Percentiles rank a stretch among this genome's conserved stretches.
Conservation (phyloP, 1,284 basidiomycete species). For the Amylostereum areolatum region DNA sequence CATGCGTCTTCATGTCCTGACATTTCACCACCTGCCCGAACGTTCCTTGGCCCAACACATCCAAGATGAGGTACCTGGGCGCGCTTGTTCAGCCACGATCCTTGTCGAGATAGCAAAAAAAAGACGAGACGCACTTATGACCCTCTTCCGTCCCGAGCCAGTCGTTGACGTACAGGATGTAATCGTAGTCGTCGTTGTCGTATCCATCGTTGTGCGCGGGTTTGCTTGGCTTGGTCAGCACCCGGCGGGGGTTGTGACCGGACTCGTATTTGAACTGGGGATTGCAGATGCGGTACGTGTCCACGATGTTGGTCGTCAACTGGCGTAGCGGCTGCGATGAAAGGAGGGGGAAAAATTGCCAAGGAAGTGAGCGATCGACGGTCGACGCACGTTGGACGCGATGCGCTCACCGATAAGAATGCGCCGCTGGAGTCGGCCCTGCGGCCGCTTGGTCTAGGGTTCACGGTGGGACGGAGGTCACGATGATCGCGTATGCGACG, state of each 20-base stretch:
- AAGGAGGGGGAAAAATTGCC: constrained; percentile 6
- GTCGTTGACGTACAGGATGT: constrained; percentile 96
- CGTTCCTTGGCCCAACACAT: constrained; percentile 96
- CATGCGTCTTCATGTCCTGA: constrained; percentile 98
- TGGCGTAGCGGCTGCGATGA: constrained; percentile 72
- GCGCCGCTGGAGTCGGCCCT: constrained; percentile 61
- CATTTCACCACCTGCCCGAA: constrained; percentile 99
- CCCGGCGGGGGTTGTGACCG: constrained; percentile 86
- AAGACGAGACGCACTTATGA: constrained; percentile 65
- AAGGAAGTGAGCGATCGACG: constrained; percentile 2
- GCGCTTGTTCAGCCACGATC: constrained; percentile 2
- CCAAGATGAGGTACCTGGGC: constrained; percentile 89
- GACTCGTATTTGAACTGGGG: constrained; percentile 90
- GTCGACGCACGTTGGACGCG: constrained; percentile 17
- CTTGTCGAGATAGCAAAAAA: not conserved
- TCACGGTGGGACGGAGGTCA: constrained; percentile 67
- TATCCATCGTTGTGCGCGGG: constrained; percentile 90
- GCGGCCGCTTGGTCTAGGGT: constrained; percentile 49
- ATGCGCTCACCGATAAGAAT: constrained; percentile 51
- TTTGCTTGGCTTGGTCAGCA: constrained; percentile 94
- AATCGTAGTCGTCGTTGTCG: constrained; percentile 97
- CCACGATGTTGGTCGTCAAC: constrained; percentile 79
- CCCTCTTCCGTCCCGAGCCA: constrained; percentile 87
- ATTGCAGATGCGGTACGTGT: constrained; percentile 91
- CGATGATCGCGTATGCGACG: constrained; percentile 61